Conservation (phyloP, 1,284 basidiomycete genomes). For the Ceratobasidium sp. region DNA sequence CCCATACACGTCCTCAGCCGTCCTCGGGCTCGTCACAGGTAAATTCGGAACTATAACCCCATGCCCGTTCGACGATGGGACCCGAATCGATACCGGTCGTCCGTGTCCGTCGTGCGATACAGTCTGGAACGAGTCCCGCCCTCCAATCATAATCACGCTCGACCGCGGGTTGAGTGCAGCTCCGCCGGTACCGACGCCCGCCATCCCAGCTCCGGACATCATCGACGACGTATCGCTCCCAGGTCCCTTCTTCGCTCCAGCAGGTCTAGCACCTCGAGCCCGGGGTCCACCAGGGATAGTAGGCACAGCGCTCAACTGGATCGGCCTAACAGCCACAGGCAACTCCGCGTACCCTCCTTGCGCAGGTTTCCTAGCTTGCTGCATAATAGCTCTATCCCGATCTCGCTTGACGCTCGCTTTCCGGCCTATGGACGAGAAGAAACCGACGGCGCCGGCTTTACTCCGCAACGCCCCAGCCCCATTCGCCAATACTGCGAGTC, state of each 20-base stretch:
- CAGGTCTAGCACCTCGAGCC: constrained; percentile 59
- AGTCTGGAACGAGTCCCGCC: constrained; percentile 43
- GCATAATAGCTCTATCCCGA: constrained; percentile 28
- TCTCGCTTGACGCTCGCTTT: constrained; percentile 70
- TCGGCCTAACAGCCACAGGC: constrained; percentile 47
- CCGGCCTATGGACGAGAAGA: constrained; percentile 81
- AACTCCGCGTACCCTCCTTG: constrained; percentile 53
- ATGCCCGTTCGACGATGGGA: constrained; percentile 42
- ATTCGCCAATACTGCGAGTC: not conserved
- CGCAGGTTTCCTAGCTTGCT: constrained; percentile 19
- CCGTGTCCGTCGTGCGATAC: constrained; percentile 29
- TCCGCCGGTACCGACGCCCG: not conserved
- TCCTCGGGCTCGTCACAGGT: not conserved
- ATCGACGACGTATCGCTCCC: not conserved
- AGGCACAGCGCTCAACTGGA: constrained; percentile 62
- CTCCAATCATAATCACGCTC: constrained; percentile 48
- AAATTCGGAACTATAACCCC: constrained; percentile 33
- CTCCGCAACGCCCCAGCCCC: constrained; percentile 24
- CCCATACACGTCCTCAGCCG: constrained; percentile 1
- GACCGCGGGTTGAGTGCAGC: constrained; percentile 17
- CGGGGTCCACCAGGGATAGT: constrained; percentile 81
- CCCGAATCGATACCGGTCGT: constrained; percentile 37
- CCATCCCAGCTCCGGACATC: not conserved
- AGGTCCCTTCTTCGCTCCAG: not conserved
- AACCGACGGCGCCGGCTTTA: constrained; percentile 58